Evolutionary conservation across 2,329 filamentous ascomycete species (phyloP), one percentile per base, ranked within the genome.

Genomic region (Fusarium oxysporum): DNA sequence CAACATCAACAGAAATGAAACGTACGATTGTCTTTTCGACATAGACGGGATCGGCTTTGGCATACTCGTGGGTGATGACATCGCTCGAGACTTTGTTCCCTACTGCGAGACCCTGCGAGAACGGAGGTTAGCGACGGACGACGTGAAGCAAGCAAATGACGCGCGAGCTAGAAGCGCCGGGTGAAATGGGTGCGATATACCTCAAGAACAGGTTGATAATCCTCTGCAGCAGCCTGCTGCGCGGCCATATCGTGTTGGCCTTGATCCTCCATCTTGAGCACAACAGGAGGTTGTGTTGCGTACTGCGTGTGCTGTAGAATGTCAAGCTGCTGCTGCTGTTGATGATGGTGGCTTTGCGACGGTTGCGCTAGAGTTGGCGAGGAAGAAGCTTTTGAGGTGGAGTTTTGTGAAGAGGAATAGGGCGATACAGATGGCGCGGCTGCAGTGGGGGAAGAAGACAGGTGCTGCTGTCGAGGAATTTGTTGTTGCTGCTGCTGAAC

Each of bases 1-100:
- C 25, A 25, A 25, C 25, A 65, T 28, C n/a, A n/a, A 21, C 7
- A 23, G 8, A 14, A 55, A n/a, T 23, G n/a, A 59, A 65, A 86
- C 91, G 82, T 85, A 97, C 96, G 79, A 90, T 88, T 54, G 95
- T 98, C 86, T 98, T 98, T 66, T 92, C 89, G 56, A 95, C 91
- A 81, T 94, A 97, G 71, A 93, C 86, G 10, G 92, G 91, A 81
- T 98, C 95, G 70, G 94, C 95, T 82, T 93, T 92, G 69, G 94
- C 93, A 84, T 97, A 98, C 81, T 97, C 93, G 72, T 92, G 88
- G 21, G 93, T 91, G 79, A 99, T 94, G 73, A 87, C 90, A 75
- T 91, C 89, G 82, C 92, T 97, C 57, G 93, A 89, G 78, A 91
- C 90, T 82, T 93, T 93, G 69, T 92, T 88, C 77, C 94, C 93